Conservation (phyloP, 2,329 filamentous ascomycete species). For the Colletotrichum zoysiae region DNA sequence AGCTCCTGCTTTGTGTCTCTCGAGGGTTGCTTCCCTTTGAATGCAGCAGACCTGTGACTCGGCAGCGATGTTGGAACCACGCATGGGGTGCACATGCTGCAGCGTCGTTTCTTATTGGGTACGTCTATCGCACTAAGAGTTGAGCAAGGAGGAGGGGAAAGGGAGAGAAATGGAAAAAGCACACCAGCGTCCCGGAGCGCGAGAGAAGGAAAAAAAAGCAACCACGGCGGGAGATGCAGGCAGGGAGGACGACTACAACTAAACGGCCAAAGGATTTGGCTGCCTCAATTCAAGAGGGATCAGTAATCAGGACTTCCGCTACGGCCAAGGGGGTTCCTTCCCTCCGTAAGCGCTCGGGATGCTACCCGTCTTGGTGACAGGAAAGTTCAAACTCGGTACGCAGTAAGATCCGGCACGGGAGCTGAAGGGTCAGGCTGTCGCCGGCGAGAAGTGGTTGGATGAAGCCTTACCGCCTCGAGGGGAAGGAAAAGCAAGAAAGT, state of each 20-base stretch:
- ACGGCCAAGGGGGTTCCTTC: not conserved
- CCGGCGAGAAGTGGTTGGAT: conserved; percentile 8
- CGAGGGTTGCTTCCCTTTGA: not conserved
- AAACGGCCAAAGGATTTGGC: not conserved
- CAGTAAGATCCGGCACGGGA: not conserved
- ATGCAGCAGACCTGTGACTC: not conserved
- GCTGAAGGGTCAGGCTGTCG: not conserved
- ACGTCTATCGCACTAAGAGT: not conserved
- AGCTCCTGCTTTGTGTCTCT: not conserved
- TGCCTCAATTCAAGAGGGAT: not conserved
- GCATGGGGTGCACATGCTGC: not conserved
- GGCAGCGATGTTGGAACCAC: not conserved
- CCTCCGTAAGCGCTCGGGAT: not conserved
- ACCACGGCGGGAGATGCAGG: not conserved
- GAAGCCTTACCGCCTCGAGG: conserved; percentile 9
- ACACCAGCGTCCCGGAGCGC: too few relatives aligned
- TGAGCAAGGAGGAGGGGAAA: not conserved
- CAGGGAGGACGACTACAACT: not conserved
- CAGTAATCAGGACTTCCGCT: not conserved
- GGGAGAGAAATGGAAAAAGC: not conserved
- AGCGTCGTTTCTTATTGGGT: not conserved
- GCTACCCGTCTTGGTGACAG: not conserved
- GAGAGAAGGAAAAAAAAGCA: not conserved
- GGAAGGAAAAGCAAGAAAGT: not conserved
- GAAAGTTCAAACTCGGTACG: not conserved